Evolutionary conservation across 2,329 filamentous ascomycete species (phyloP).

Genomic region (Fusarium sp.): DNA sequence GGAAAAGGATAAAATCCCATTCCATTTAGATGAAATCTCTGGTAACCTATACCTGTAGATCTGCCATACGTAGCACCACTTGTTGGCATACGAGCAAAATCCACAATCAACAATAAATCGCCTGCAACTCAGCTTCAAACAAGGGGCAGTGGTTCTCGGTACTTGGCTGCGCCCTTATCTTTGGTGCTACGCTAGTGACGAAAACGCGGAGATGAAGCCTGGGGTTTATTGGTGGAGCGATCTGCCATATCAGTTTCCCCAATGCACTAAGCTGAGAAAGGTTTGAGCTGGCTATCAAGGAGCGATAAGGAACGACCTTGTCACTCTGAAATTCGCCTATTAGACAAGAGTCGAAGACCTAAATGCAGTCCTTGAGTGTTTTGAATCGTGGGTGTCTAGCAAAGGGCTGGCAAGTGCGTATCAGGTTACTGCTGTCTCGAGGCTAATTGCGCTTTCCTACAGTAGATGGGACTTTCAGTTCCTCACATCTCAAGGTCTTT

Average conservation of each 20-base stretch:
- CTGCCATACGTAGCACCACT: not conserved
- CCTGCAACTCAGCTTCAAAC: not conserved
- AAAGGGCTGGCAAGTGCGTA: too few species aligned
- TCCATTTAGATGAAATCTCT: not conserved
- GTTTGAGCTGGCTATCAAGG: not conserved
- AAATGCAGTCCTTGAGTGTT: too few species aligned
- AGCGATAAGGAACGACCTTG: slow-evolving; percentile 2
- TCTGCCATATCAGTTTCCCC: not conserved
- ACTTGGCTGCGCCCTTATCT: slow-evolving; percentile 15
- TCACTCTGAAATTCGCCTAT: too few species aligned
- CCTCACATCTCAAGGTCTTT: too few species aligned
- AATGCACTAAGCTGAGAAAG: not conserved
- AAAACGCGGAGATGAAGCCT: not conserved
- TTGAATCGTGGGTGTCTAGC: too few species aligned
- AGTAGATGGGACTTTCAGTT: too few species aligned
- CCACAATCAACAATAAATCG: not conserved
- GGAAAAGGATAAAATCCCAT: too few species aligned
- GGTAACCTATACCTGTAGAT: too few species aligned
- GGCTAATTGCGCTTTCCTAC: too few species aligned
- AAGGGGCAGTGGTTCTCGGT: not conserved
- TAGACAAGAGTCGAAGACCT: too few species aligned
- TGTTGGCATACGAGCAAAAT: not conserved
- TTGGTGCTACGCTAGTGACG: not conserved
- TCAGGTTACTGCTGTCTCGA: too few species aligned
- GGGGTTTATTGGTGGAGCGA: not conserved